phyloP scores from a whole-genome alignment of 805 yeast species.

The Ogataea zsoltii region DNA sequence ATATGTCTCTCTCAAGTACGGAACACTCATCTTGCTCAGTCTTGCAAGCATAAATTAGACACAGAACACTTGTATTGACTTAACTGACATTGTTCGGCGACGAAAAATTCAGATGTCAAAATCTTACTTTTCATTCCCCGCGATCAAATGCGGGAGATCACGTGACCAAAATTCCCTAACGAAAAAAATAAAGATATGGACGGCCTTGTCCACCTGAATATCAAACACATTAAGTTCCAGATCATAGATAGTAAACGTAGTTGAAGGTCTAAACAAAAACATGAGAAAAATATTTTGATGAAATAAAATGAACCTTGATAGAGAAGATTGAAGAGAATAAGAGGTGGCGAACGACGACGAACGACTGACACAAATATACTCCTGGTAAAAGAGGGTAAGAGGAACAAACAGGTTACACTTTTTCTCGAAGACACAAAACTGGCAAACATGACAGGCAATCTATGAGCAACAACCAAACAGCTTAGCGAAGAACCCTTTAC shows the following conservation, averaged over 20 bases:
- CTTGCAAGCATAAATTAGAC: background rate
- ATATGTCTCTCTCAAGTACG: conserved; percentile 64
- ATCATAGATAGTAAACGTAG: conserved; percentile 1
- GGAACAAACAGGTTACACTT: conserved; percentile 9
- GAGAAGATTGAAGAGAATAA: conserved; percentile 3
- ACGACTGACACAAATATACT: conserved; percentile 3
- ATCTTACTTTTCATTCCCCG: background rate
- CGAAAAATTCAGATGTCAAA: background rate
- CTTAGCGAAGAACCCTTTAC: conserved; percentile 30
- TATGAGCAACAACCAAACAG: conserved; percentile 25
- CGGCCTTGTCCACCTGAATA: too few species aligned
- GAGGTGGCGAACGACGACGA: conserved; percentile 4
- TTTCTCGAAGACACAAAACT: background rate
- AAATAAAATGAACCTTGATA: conserved; percentile 4
- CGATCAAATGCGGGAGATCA: background rate
- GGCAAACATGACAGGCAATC: conserved; percentile 2
- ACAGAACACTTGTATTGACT: background rate
- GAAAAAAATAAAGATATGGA: too few species aligned
- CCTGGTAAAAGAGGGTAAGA: background rate
- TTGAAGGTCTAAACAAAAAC: conserved; percentile 7
- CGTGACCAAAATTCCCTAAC: background rate
- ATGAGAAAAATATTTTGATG: conserved; percentile 2
- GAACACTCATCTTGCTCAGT: conserved; percentile 3
- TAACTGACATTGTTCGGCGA: background rate
- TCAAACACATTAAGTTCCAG: too few species aligned